These are phyloP conservation scores for Corylus americana DNA, from an alignment of 306 rosid genomes.

Conservation along the genomic window DNA sequence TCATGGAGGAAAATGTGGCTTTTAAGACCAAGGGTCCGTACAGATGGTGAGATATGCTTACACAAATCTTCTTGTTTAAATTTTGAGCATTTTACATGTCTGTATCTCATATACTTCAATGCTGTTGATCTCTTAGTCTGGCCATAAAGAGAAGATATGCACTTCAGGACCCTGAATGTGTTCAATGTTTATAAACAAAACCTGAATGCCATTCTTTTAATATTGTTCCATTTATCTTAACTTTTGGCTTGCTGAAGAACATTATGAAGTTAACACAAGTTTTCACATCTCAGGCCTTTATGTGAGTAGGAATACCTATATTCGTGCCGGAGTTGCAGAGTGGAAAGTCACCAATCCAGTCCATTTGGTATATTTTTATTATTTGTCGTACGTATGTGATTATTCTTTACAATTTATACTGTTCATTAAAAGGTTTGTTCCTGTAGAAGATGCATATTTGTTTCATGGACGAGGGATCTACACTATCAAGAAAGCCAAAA, in stretches of 20 bases:
- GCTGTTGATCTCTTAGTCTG: not conserved
- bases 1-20: conserved; percentile 99
- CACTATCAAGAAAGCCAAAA: not conserved
- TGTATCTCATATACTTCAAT: conserved; percentile 10
- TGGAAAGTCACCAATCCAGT: conserved; percentile 92
- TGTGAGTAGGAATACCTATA: conserved; percentile 94
- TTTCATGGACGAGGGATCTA: not conserved
- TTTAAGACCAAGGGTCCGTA: conserved; percentile 82
- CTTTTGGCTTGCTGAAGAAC: conserved; percentile 7
- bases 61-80: not conserved
- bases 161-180: not conserved
- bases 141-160: not conserved
- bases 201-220: not conserved
- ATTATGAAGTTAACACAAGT: not conserved
- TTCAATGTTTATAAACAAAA: not conserved
- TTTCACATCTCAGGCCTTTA: conserved; percentile 65
- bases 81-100: conserved; percentile 19
- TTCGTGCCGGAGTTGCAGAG: conserved; percentile 89
- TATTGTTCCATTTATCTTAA: not conserved
- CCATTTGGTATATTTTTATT: conserved; percentile 66
- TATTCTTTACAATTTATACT: not conserved
- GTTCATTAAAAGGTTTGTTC: not conserved
- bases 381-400: not conserved
- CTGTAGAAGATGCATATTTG: not conserved
- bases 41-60: conserved; percentile 62